Evolutionary conservation across 176 grass and related monocot species (phyloP).

Genomic region (Urochloa ruziziensis): DNA sequence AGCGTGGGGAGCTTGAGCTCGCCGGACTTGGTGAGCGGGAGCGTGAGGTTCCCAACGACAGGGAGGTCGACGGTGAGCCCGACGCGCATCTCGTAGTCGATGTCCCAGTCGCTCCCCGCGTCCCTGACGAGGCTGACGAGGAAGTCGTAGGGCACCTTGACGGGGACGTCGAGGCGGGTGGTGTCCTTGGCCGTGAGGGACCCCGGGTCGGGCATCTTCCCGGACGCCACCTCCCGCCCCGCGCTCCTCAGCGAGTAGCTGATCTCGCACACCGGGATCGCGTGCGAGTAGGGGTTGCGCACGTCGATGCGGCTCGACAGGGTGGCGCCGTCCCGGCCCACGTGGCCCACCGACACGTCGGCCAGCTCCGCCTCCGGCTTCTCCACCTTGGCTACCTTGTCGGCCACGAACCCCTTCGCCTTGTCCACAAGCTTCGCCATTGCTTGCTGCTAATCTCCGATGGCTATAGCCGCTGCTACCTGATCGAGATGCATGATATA

Average conservation of each 20-base stretch:
- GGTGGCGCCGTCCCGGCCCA: conserved; percentile 48
- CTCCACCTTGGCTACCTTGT: conserved; percentile 47
- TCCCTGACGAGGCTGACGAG: conserved; percentile 59
- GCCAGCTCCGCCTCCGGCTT: conserved; percentile 72
- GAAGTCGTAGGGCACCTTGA: conserved; percentile 70
- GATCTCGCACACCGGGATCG: conserved; percentile 70
- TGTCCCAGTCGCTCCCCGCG: conserved; percentile 58
- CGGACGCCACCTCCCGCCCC: conserved; percentile 65
- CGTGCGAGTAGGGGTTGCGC: conserved; percentile 68
- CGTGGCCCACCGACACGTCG: conserved; percentile 44
- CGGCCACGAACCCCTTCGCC: conserved; percentile 67
- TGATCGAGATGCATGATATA: conserved; percentile 20
- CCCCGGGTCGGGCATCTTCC: conserved; percentile 70
- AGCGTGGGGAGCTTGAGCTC: conserved; percentile 79
- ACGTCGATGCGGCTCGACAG: conserved; percentile 44
- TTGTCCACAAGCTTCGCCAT: conserved; percentile 65
- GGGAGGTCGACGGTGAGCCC: conserved; percentile 76
- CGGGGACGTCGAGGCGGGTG: conserved; percentile 53
- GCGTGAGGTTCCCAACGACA: conserved; percentile 62
- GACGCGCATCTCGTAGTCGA: conserved; percentile 76
- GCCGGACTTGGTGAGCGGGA: conserved; percentile 73
- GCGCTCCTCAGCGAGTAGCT: conserved; percentile 63
- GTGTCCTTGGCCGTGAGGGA: conserved; percentile 41
- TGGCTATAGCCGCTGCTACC: no score
- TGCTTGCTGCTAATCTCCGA: background rate